Evolutionary conservation across 768 basidiomycete species (phyloP), one percentile per base, ranked within the genome.

Genomic region (Lactarius pseudohatsudake): DNA sequence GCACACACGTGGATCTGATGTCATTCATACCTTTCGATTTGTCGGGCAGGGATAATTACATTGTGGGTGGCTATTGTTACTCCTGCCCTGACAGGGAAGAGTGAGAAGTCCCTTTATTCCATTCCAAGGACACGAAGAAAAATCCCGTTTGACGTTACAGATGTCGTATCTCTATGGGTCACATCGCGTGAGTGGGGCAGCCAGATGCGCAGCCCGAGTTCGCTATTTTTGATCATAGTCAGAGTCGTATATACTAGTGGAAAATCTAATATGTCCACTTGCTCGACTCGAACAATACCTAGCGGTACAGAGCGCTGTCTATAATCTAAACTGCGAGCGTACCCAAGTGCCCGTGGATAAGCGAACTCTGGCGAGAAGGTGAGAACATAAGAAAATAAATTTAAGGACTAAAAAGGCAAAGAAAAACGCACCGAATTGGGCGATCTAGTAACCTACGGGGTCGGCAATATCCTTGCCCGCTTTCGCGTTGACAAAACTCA

Each of bases 401-500:
- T 34, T 34, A 11, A n/a, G 9, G 45, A 47, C n/a, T 10, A 10
- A 53, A 53, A 13, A 11, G 10, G 10, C 34, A 50, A 10, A 18
- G 15, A 41, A 41, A 53, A 26, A 28, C 50, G 22, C 26, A 53
- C 50, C 26, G n/a, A 32, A 32, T 56, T 20, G 8, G 36, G 45
- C 36, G n/a, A 45, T 60, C 59, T 65, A 65, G 40, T 34, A 45
- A 3, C 22, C 41, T 16, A 28, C 41, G 8, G 50, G 18, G 34
- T 43, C 22, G 5, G 16, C 30, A 7, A 38, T 26, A 45, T 61
- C 59, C 26, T n/a, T 38, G 20, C 32, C 36, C 32, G 26, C 57
- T 5, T 30, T 40, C 9, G 69, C 67, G 1, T 69, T 64, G 50
- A 64, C 36, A 3, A 36, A 18, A 32, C 67, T 68, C 40, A 70